A percentile compares a stretch with the other conserved stretches of the same genome.
Evolutionary conservation across 2,329 filamentous ascomycete species (phyloP).

Genomic region (Xylaria sp.): DNA sequence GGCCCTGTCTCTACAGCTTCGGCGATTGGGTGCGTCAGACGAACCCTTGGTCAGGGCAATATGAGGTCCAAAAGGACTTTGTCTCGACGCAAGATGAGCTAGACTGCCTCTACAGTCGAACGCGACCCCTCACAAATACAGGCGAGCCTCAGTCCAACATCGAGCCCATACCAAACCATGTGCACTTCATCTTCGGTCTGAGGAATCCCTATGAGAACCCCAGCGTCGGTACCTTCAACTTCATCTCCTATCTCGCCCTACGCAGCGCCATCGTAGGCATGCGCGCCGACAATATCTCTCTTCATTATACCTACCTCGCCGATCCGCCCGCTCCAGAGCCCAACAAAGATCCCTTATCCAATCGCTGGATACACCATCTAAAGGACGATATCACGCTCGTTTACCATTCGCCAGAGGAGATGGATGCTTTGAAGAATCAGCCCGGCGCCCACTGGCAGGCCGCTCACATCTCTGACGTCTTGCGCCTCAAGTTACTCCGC

Average conservation of each 20-base stretch:
- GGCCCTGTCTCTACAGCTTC: conserved; percentile 33
- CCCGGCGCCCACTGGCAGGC: conserved; percentile 41
- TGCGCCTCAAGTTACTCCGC: conserved; percentile 44
- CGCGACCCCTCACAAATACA: conserved; percentile 19
- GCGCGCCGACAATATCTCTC: conserved; percentile 43
- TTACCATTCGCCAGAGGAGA: conserved; percentile 43
- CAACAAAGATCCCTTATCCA: conserved; percentile 41
- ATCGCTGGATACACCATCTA: conserved; percentile 45
- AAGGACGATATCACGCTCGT: conserved; percentile 44
- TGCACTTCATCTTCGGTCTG: conserved; percentile 48
- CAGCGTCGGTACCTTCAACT: conserved; percentile 43
- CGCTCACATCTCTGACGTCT: conserved; percentile 44
- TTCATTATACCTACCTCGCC: conserved; percentile 48
- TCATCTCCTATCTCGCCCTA: conserved; percentile 47
- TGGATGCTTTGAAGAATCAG: conserved; percentile 36
- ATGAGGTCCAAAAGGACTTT: conserved; percentile 42
- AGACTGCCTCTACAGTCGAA: conserved; percentile 42
- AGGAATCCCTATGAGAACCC: conserved; percentile 43
- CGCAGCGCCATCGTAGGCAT: conserved; percentile 46
- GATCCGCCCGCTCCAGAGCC: conserved; percentile 42
- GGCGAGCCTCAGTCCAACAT: conserved; percentile 9
- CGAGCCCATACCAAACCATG: conserved; percentile 46
- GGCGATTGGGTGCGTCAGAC: conserved; percentile 44
- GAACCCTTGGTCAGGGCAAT: conserved; percentile 44
- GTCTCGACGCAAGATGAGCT: conserved; percentile 41